Evolutionary conservation across 2,329 filamentous ascomycete genomes (phyloP).

Genomic region (Talaromyces funiculosus): DNA sequence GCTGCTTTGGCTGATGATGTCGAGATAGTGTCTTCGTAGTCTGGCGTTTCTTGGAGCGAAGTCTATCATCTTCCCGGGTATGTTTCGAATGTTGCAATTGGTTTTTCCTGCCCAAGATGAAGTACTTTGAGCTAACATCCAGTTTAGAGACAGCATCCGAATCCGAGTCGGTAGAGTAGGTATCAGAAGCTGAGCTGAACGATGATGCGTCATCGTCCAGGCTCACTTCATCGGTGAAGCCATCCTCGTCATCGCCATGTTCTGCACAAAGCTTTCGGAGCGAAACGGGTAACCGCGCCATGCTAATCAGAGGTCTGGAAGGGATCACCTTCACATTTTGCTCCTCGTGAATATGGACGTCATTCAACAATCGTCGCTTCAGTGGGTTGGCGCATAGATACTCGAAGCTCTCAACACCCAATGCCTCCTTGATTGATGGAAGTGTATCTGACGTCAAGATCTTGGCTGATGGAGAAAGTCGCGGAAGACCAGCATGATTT

Average conservation of each 20-base stretch:
- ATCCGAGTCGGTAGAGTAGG: background rate
- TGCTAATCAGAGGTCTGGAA: background rate
- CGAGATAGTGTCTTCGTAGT: background rate
- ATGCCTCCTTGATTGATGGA: conserved; percentile 6
- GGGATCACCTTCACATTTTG: background rate
- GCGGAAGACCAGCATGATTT: background rate
- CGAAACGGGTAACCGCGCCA: background rate
- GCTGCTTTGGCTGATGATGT: background rate
- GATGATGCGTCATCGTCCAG: conserved; percentile 2
- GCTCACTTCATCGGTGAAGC: conserved; percentile 27
- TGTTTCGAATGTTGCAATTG: background rate
- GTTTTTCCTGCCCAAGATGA: background rate
- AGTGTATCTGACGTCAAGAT: background rate
- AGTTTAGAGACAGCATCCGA: background rate
- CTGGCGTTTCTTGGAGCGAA: background rate
- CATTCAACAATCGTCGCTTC: conserved; percentile 6
- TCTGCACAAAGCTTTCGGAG: background rate
- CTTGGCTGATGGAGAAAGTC: background rate
- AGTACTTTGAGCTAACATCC: background rate
- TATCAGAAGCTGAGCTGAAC: background rate
- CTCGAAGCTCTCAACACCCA: background rate
- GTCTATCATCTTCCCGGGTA: background rate
- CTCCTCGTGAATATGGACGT: background rate
- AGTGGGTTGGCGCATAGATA: conserved; percentile 8
- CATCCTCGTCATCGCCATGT: conserved; percentile 4